phyloP scores from a whole-genome alignment of 129 eudicot species.

The Flaveria brownii region DNA sequence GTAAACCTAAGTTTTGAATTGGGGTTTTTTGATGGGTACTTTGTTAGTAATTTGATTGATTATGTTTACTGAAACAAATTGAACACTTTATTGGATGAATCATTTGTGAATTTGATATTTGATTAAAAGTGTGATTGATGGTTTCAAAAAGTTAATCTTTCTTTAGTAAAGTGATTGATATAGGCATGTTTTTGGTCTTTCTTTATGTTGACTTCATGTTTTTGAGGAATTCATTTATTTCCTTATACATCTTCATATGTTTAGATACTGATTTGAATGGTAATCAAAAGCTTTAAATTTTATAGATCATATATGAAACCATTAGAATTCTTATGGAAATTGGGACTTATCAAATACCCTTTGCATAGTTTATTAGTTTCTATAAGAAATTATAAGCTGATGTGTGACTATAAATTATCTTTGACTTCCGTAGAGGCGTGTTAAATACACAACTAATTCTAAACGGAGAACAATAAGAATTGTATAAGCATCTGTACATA shows the following conservation, averaged over 20 bases:
- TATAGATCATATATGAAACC: not conserved
- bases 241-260: not conserved
- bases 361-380: conserved; percentile 1
- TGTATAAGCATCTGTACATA: not conserved
- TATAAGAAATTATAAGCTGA: not conserved
- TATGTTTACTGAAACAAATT: conserved; percentile 11
- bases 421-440: not conserved
- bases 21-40: not conserved
- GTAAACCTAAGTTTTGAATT: not conserved
- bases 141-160: not conserved
- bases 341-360: not conserved
- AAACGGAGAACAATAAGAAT: too few relatives aligned
- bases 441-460: not conserved
- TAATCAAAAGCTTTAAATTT: not conserved
- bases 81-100: not conserved
- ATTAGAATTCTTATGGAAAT: not conserved
- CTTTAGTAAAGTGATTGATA: not conserved
- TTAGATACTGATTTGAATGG: too few relatives aligned
- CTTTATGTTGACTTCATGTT: not conserved
- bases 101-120: not conserved
- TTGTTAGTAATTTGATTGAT: conserved; percentile 16
- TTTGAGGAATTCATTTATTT: not conserved
- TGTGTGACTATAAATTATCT: not conserved
- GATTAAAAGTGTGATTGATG: not conserved
- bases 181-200: not conserved